Percentiles rank a stretch among this genome's conserved stretches.
Conservation (phyloP, 495 filamentous ascomycete genomes). For the Xylaria intraflava region DNA sequence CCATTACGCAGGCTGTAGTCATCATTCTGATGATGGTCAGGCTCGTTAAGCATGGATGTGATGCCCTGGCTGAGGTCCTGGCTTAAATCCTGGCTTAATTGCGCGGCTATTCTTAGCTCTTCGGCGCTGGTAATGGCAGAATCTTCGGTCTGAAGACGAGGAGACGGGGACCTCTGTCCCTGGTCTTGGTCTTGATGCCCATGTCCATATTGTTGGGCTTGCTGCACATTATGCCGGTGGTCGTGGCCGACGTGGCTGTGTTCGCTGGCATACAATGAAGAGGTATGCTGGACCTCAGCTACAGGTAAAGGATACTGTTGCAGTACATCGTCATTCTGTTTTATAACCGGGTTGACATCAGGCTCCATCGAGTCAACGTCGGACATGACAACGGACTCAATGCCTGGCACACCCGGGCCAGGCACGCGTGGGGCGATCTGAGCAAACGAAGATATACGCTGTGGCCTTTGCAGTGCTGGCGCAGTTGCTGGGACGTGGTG, state of each 20-base stretch:
- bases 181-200: conserved; percentile 4
- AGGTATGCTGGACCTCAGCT: conserved; percentile 15
- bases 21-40: conserved; percentile 9
- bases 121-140: conserved; percentile 34
- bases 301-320: conserved; percentile 17
- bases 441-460: conserved; percentile 5
- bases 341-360: conserved; percentile 16
- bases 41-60: conserved; percentile 13
- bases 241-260: conserved; percentile 12
- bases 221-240: not conserved
- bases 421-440: conserved; percentile 13
- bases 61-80: conserved; percentile 32
- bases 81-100: conserved; percentile 41
- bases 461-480: conserved; percentile 5
- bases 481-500: not conserved
- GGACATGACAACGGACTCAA: conserved; percentile 17
- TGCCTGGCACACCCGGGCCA: conserved; percentile 7
- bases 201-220: not conserved
- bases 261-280: conserved; percentile 9
- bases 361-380: conserved; percentile 23
- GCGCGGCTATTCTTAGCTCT: conserved; percentile 47
- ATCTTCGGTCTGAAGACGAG: conserved; percentile 25
- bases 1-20: conserved; percentile 17
- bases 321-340: conserved; percentile 15
- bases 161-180: conserved; percentile 14